Conservation (phyloP, 2,329 filamentous ascomycete species). For the Ophiocordyceps robertsii region DNA sequence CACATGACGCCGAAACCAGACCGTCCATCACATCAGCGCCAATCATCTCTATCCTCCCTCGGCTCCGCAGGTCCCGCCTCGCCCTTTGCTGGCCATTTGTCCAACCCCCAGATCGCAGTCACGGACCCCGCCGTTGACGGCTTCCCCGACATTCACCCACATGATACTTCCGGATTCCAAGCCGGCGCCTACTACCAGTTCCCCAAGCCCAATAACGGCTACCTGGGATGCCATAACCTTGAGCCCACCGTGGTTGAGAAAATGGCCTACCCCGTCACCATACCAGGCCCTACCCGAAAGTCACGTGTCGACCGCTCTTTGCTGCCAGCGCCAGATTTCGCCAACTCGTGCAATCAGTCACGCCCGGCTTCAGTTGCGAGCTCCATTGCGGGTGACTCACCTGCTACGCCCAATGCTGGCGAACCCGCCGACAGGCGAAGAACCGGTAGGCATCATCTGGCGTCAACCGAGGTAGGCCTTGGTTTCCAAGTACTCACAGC, state of each 20-base stretch:
- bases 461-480: not conserved
- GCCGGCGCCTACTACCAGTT: conserved; percentile 31
- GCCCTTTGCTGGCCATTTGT: conserved; percentile 36
- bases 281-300: conserved; percentile 21
- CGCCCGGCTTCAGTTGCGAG: conserved; percentile 44
- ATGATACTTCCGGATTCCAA: conserved; percentile 9
- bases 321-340: conserved; percentile 31
- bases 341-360: conserved; percentile 26
- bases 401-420: conserved; percentile 38
- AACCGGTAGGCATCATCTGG: conserved; percentile 33
- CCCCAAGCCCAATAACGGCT: conserved; percentile 29
- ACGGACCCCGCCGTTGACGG: conserved; percentile 33
- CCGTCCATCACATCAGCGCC: conserved; percentile 38
- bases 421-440: conserved; percentile 36
- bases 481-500: conserved; percentile 12
- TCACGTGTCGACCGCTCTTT: conserved; percentile 27
- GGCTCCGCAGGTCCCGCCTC: conserved; percentile 47
- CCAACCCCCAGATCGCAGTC: conserved; percentile 43
- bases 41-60: conserved; percentile 47
- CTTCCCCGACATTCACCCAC: conserved; percentile 26
- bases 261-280: conserved; percentile 25
- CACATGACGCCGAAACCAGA: conserved; percentile 24
- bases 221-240: conserved; percentile 27
- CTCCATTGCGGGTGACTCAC: conserved; percentile 44
- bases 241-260: conserved; percentile 21